Conservation (phyloP, 371 early-diverging fungal genomes). For the Lichtheimia ornata region DNA sequence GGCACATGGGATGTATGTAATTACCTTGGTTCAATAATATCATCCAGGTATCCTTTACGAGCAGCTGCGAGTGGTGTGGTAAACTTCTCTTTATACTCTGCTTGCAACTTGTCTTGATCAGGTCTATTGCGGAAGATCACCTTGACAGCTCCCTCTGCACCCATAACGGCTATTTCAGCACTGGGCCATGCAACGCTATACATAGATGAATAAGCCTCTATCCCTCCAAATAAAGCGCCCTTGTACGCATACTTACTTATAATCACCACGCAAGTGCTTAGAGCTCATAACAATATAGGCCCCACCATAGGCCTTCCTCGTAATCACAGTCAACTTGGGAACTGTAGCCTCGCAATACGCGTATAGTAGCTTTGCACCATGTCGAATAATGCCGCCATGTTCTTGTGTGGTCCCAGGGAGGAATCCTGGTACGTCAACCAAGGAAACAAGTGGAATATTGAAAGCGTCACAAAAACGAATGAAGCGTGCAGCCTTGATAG, state of each 20-base stretch:
- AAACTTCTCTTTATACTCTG: constrained; percentile 91
- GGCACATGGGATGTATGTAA: too few relatives aligned
- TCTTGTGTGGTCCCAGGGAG: constrained; percentile 95
- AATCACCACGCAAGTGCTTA: constrained; percentile 94
- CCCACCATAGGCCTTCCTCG: constrained; percentile 96
- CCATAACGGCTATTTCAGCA: constrained; percentile 98
- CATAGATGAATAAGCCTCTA: neutral
- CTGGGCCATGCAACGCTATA: constrained; percentile 94
- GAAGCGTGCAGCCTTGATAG: constrained; percentile 95
- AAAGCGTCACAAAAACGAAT: constrained; percentile 97
- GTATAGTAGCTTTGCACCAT: constrained; percentile 95
- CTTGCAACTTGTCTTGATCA: constrained; percentile 76
- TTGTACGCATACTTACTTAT: constrained; percentile 44
- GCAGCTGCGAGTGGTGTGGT: constrained; percentile 97
- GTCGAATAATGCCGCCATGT: constrained; percentile 95
- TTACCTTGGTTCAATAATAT: constrained; percentile 84
- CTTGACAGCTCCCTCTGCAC: constrained; percentile 96
- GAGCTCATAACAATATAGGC: constrained; percentile 98
- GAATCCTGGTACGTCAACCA: constrained; percentile 99
- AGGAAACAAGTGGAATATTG: constrained; percentile 89
- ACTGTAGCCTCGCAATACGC: constrained; percentile 98
- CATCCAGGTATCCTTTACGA: constrained; percentile 92
- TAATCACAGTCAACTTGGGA: constrained; percentile 95
- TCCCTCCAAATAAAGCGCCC: neutral
- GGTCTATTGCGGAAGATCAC: constrained; percentile 85